Conservation (phyloP, 1,284 basidiomycete species). For the Sutorius eximius region DNA sequence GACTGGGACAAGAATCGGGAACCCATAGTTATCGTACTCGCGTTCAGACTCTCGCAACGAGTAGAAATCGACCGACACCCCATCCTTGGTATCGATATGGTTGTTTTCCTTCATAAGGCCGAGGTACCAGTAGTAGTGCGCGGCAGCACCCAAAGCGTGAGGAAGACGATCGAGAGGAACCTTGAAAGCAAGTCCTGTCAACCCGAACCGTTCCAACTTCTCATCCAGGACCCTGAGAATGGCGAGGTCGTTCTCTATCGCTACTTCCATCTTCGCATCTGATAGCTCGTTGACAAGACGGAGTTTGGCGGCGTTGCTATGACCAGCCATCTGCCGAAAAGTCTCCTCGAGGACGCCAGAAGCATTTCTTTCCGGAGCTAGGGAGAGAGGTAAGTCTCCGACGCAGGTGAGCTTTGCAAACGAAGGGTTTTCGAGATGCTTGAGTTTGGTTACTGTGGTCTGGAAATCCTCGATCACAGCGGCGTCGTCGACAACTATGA, state of each 20-base stretch:
- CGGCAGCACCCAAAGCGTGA: slow-evolving; percentile 7
- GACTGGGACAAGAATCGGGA: not conserved
- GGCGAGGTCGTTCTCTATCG: slow-evolving; percentile 1
- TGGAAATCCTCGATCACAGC: slow-evolving; percentile 18
- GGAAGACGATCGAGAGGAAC: not conserved
- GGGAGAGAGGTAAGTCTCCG: slow-evolving; percentile 11
- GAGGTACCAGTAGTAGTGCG: slow-evolving; percentile 28
- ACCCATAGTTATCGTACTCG: slow-evolving; percentile 12
- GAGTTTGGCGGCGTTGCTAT: not conserved
- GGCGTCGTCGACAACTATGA: not conserved
- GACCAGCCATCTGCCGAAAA: not conserved
- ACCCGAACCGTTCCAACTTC: slow-evolving; percentile 10
- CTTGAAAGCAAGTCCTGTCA: slow-evolving; percentile 1
- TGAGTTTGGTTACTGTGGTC: slow-evolving; percentile 5
- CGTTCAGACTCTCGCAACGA: not conserved
- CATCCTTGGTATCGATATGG: not conserved
- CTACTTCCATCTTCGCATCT: slow-evolving; percentile 13
- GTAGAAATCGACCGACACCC: slow-evolving; percentile 18
- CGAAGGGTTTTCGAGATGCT: not conserved
- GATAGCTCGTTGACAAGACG: not conserved
- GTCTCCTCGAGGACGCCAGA: slow-evolving; percentile 1
- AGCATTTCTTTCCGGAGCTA: not conserved
- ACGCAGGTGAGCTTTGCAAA: slow-evolving; percentile 17
- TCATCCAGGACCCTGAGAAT: slow-evolving; percentile 14
- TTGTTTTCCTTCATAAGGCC: slow-evolving; percentile 8